A percentile compares a stretch with the other conserved stretches of the same genome.
Conservation (phyloP, 495 filamentous ascomycete species). For the Neurospora sp. region DNA sequence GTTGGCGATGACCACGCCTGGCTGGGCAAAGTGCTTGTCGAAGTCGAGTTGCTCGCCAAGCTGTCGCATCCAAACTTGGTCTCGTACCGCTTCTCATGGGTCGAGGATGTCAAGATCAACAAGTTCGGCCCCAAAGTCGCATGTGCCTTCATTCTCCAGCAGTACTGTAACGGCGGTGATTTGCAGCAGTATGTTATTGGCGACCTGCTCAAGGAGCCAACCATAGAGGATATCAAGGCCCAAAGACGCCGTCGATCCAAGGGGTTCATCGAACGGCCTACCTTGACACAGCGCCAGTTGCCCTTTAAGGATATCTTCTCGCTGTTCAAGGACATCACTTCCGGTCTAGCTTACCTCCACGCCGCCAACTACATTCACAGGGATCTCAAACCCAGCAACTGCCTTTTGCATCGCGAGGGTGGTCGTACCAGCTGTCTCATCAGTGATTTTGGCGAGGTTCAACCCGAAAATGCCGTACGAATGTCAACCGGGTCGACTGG, state of each 20-base stretch:
- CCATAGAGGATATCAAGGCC: constrained; percentile 77
- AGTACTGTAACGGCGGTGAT: constrained; percentile 95
- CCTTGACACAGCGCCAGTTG: constrained; percentile 48
- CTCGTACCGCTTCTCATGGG: constrained; percentile 93
- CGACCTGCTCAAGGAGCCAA: constrained; percentile 47
- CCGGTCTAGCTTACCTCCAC: constrained; percentile 83
- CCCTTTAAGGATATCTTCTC: constrained; percentile 90
- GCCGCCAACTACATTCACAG: constrained; percentile 91
- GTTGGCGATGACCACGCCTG: constrained; percentile 93
- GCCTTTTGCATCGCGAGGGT: constrained; percentile 70
- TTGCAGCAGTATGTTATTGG: constrained; percentile 74
- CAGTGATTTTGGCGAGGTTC: constrained; percentile 95
- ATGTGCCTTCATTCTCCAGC: constrained; percentile 93
- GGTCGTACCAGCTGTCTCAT: constrained; percentile 69
- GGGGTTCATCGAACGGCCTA: constrained; percentile 35
- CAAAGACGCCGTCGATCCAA: constrained; percentile 70
- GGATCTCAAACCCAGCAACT: constrained; percentile 94
- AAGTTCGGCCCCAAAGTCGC: constrained; percentile 84
- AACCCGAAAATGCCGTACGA: constrained; percentile 65
- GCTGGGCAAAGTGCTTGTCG: constrained; percentile 84
- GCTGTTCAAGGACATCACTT: constrained; percentile 92
- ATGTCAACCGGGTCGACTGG: constrained; percentile 89
- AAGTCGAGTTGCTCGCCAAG: constrained; percentile 85
- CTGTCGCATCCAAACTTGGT: constrained; percentile 94
- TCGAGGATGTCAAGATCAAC: constrained; percentile 77